Base-by-base conservation (phyloP, 2,329 filamentous ascomycete species). In the Epichloe hybrida region DNA sequence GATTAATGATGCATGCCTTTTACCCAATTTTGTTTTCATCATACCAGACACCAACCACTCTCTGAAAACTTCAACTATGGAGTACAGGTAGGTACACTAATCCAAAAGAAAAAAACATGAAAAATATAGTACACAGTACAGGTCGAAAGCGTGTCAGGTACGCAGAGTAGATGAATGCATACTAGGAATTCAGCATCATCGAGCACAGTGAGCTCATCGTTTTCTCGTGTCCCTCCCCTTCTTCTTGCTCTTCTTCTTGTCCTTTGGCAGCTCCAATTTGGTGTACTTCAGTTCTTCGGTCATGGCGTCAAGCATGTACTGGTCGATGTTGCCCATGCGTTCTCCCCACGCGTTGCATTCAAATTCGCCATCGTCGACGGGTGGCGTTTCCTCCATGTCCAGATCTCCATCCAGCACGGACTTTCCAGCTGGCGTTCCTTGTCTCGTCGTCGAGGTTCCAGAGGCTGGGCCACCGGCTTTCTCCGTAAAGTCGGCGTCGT, bases 401-500 rank as follows among this genome's bases (percentile, higher is more conserved):
- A 67, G 57, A 4, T 59, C 60, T 2, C 60, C 62, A 1, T 66
- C 65, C 21, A 67, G 52, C 5, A 53, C 64, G 50, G 56, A 69
- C 61, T 58, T 67, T 45, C 54, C 61, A 59, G 55, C 72, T 61
- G 77, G 77, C 8, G 76, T 79, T 1, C 73, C 75, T 52, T 76
- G 72, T 7, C 74, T 63, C 5, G 70, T 67, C 49, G 71, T 79
- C 4, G 76, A 77, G 2, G 71, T 63, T 3, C 74, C 75, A 0
- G 76, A 78, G 1, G 62, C 62, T 4, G 66, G 52, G 59, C 62
- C 50, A 59, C 72, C 57, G 51, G 75, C 68, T 64, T 80, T 79
- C 60, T 90, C 86, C 3, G 81, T 81, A 57, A 95, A 95, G 61
- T 95, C 89, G 4, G 81, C 86, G 44, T 90, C 88, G 58, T 95